Percentiles rank a stretch among this genome's conserved stretches.
Evolutionary conservation across 805 yeast species (phyloP).

Genomic region (Saccharomyces mikatae): DNA sequence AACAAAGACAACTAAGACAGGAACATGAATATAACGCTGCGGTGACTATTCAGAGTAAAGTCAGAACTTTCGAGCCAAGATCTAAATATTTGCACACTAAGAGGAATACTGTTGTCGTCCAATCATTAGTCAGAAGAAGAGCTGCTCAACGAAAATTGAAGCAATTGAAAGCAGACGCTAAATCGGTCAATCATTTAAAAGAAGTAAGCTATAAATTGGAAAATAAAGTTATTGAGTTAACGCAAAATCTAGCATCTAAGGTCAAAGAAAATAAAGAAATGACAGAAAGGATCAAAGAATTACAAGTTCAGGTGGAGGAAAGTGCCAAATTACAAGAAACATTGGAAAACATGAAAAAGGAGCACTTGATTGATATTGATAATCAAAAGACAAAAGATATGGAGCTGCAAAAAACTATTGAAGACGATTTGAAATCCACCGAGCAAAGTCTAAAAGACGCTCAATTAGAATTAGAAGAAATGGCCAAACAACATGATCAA

Average conservation of each 20-base stretch:
- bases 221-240: constrained; percentile 93
- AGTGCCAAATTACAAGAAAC: constrained; percentile 45
- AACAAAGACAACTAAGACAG: constrained; percentile 44
- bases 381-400: constrained; percentile 41
- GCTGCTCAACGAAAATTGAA: constrained; percentile 60
- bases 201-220: constrained; percentile 91
- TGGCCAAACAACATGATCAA: constrained; percentile 52
- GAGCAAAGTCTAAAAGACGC: constrained; percentile 52
- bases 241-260: constrained; percentile 72
- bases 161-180: constrained; percentile 74
- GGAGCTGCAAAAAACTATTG: constrained; percentile 41
- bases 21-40: constrained; percentile 58
- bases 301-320: constrained; percentile 46
- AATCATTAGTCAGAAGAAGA: constrained; percentile 69
- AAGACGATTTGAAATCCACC: constrained; percentile 47
- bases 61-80: constrained; percentile 65
- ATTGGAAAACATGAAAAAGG: constrained; percentile 48
- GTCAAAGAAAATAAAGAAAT: constrained; percentile 75
- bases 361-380: constrained; percentile 41
- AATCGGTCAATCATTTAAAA: constrained; percentile 79
- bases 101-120: constrained; percentile 60
- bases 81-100: constrained; percentile 37
- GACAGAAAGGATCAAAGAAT: constrained; percentile 47
- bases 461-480: constrained; percentile 48
- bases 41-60: constrained; percentile 57